Evolutionary conservation across 257 asterid genomes (phyloP).

Genomic region (Ilex asprella): DNA sequence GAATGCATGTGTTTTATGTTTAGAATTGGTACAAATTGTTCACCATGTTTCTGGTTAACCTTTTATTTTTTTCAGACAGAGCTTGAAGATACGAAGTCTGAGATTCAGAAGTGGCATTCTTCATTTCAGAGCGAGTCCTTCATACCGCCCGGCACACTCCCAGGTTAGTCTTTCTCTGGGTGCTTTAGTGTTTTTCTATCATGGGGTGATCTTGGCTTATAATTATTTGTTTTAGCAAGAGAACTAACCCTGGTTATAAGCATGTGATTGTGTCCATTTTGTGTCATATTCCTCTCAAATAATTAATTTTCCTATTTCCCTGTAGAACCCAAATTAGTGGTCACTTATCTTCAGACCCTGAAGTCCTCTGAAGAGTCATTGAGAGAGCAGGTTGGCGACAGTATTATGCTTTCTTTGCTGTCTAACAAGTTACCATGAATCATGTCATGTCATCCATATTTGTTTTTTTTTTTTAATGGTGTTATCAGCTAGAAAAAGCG

Average conservation of each 20-base stretch:
- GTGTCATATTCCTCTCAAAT: slow-evolving; percentile 2
- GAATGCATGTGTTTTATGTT: too few species aligned
- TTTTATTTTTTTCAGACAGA: slow-evolving; percentile 41
- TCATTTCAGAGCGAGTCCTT: slow-evolving; percentile 78
- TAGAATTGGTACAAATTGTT: neutral
- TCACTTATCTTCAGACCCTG: slow-evolving; percentile 66
- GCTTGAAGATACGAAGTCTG: slow-evolving; percentile 78
- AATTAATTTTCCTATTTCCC: slow-evolving; percentile 12
- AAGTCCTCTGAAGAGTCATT: slow-evolving; percentile 86
- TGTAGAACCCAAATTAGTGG: slow-evolving; percentile 60
- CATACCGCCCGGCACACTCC: slow-evolving; percentile 56
- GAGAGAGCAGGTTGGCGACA: slow-evolving; percentile 73
- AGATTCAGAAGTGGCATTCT: slow-evolving; percentile 87
- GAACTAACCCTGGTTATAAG: neutral
- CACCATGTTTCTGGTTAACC: slow-evolving; percentile 4
- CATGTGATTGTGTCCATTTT: neutral
- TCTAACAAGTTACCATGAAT: neutral
- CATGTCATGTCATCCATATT: neutral
- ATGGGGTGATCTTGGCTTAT: neutral
- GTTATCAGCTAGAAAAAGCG: slow-evolving; percentile 76
- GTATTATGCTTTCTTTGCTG: neutral
- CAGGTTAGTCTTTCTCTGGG: slow-evolving; percentile 50
- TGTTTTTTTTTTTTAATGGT: slow-evolving; percentile 10
- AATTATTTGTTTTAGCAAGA: neutral
- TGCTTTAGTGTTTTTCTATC: neutral